Evolutionary conservation across 805 yeast species (phyloP).

Genomic region (Ogataea corticis): DNA sequence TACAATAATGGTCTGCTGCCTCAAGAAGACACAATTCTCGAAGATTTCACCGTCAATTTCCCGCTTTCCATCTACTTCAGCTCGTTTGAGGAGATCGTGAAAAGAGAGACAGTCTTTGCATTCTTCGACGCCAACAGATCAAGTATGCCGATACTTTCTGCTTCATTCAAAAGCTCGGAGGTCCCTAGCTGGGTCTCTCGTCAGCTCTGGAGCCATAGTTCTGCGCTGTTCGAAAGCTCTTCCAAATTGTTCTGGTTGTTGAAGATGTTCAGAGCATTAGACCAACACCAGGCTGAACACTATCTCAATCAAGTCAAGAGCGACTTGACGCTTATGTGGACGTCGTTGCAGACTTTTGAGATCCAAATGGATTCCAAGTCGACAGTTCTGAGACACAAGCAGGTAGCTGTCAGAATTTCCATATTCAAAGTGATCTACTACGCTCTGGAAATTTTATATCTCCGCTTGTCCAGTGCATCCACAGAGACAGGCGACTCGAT

Average conservation of each 20-base stretch:
- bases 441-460: slow-evolving; percentile 28
- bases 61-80: slow-evolving; percentile 41
- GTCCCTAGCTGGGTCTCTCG: slow-evolving; percentile 11
- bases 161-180: slow-evolving; percentile 5
- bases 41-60: slow-evolving; percentile 41
- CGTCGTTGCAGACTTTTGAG: slow-evolving; percentile 33
- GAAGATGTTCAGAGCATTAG: slow-evolving; percentile 13
- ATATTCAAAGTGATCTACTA: slow-evolving; percentile 29
- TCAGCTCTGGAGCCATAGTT: slow-evolving; percentile 4
- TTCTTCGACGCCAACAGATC: slow-evolving; percentile 34
- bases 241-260: slow-evolving; percentile 42
- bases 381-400: no score
- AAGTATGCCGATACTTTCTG: slow-evolving; percentile 11
- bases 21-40: slow-evolving; percentile 9
- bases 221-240: slow-evolving; percentile 36
- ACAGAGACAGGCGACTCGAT: slow-evolving; percentile 23
- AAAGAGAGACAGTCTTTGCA: slow-evolving; percentile 44
- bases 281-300: slow-evolving; percentile 2
- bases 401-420: slow-evolving; percentile 11
- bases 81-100: slow-evolving; percentile 28
- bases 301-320: slow-evolving; percentile 20
- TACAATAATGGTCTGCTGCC: slow-evolving; percentile 5
- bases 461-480: slow-evolving; percentile 24
- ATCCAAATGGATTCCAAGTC: slow-evolving; percentile 27
- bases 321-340: slow-evolving; percentile 32